Conservation (phyloP, 352 stramenopile genomes). For the Phytopythium oedochilum region DNA sequence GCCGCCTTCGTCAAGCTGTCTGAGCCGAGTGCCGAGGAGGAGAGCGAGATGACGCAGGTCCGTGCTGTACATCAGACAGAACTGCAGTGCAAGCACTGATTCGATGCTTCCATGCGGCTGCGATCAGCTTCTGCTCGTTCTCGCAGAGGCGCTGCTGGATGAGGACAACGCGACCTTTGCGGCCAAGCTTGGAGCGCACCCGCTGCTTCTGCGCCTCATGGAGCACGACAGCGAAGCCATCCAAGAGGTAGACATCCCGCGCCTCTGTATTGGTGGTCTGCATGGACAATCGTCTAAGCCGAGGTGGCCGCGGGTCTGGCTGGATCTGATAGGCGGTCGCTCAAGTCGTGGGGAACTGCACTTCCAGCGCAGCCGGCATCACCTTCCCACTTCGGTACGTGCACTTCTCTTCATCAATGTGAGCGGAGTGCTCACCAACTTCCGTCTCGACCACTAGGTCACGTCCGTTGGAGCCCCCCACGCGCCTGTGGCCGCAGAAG, state of each 20-base stretch:
- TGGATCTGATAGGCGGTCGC: conserved; percentile 41
- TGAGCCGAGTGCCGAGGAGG: conserved; percentile 18
- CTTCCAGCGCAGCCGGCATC: conserved; percentile 53
- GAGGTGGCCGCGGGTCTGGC: no score
- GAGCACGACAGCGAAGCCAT: conserved; percentile 73
- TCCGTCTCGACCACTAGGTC: no score
- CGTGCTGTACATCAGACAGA: conserved; percentile 4
- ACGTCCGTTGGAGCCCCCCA: conserved; percentile 53
- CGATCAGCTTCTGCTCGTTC: conserved; percentile 29
- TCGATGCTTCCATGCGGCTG: not conserved
- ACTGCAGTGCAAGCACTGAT: not conserved
- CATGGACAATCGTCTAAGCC: no score
- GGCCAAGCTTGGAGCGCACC: conserved; percentile 65
- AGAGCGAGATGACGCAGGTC: conserved; percentile 41
- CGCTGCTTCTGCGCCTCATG: conserved; percentile 69
- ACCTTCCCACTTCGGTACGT: conserved; percentile 53
- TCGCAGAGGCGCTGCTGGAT: conserved; percentile 57
- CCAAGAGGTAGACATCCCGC: conserved; percentile 44
- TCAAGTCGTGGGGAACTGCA: conserved; percentile 62
- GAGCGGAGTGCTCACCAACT: no score
- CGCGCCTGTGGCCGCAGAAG: conserved; percentile 42
- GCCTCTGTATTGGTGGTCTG: not conserved
- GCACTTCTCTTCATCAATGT: no score
- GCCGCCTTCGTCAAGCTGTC: conserved; percentile 30
- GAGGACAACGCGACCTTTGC: conserved; percentile 79